Conservation (phyloP, 2,329 filamentous ascomycete species). For the Aspergillus ruber region DNA sequence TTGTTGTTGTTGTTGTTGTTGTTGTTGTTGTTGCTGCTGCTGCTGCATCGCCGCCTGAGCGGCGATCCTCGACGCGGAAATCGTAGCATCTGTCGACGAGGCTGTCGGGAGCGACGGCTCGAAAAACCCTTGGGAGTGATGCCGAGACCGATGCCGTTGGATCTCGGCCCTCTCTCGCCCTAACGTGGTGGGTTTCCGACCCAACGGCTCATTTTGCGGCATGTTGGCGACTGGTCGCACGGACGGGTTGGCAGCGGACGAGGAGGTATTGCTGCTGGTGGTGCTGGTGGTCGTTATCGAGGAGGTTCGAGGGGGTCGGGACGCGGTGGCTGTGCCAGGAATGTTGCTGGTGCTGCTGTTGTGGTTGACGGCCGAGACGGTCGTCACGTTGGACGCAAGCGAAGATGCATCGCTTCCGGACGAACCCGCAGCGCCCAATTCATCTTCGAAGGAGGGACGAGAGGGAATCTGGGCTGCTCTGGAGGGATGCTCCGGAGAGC, state of each 20-base stretch:
- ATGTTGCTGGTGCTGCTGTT: conserved; percentile 12
- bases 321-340: conserved; percentile 16
- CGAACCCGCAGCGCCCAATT: conserved; percentile 33
- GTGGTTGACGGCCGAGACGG: conserved; percentile 36
- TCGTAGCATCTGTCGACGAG: conserved; percentile 39
- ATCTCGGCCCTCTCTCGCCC: conserved; percentile 25
- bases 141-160: conserved; percentile 38
- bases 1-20: conserved; percentile 46
- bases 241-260: conserved; percentile 21
- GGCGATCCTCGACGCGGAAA: conserved; percentile 58
- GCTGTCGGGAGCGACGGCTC: conserved; percentile 57
- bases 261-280: conserved; percentile 28
- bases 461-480: conserved; percentile 11
- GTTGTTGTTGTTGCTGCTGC: conserved; percentile 37
- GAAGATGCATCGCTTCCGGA: conserved; percentile 44
- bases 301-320: conserved; percentile 22
- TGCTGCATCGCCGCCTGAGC: conserved; percentile 61
- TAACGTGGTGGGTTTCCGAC: conserved; percentile 31
- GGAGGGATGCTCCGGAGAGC: conserved; percentile 14
- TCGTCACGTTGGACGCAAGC: conserved; percentile 38
- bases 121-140: conserved; percentile 62
- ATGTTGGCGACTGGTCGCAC: conserved; percentile 31
- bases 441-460: conserved; percentile 25
- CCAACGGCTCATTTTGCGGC: conserved; percentile 30
- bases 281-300: conserved; percentile 18